Conservation (phyloP, 345 rosid genomes). For the Acer saccharum region DNA sequence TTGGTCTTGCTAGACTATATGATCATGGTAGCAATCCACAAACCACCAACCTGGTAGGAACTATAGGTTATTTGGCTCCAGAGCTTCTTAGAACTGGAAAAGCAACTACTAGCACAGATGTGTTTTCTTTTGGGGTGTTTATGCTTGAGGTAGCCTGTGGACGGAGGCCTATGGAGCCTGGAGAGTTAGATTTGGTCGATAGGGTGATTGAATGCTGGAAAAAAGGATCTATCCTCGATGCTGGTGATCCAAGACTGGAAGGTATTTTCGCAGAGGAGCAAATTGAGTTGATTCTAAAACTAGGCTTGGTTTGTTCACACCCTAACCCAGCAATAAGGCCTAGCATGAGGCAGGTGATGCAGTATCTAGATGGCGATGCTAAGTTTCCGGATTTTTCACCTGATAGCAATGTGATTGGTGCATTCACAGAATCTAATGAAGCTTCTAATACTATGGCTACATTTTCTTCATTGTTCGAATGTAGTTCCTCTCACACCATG, state of each 20-base stretch:
- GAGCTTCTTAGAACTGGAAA: constrained; percentile 27
- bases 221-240: constrained; percentile 20
- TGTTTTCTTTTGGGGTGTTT: constrained; percentile 48
- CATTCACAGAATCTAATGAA: too few species aligned
- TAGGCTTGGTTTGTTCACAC: constrained; percentile 36
- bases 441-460: background rate
- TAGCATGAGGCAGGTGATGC: too few species aligned
- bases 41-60: constrained; percentile 48
- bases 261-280: constrained; percentile 30
- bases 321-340: constrained; percentile 27
- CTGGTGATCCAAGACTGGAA: constrained; percentile 17
- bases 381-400: too few species aligned
- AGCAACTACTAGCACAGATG: constrained; percentile 42
- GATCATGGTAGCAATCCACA: constrained; percentile 41
- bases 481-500: constrained; percentile 19
- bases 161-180: constrained; percentile 42
- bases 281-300: constrained; percentile 32
- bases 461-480: background rate
- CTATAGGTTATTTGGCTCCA: constrained; percentile 51
- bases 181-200: constrained; percentile 33
- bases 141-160: constrained; percentile 56
- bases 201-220: constrained; percentile 31
- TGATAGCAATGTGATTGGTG: too few species aligned
- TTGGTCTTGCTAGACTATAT: constrained; percentile 46
- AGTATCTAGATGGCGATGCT: too few species aligned